Base-by-base conservation (phyloP, 1,139 yeast species). In the Groenewaldozyma auringiensis region DNA sequence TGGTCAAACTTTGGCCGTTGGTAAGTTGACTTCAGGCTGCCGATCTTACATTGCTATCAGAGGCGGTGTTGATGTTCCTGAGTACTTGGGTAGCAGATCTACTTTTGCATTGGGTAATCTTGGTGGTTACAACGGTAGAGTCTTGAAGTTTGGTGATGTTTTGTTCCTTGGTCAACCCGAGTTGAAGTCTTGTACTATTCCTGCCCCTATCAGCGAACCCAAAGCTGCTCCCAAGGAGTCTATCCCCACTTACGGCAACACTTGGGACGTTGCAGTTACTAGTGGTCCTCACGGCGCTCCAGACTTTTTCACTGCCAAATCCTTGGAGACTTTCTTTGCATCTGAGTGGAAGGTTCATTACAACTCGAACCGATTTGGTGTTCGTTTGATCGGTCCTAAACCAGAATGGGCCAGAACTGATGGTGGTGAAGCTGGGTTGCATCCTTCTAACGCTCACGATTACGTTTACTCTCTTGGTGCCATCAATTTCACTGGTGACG, bases 271-370 rank as follows among this genome's bases (percentile, higher is more conserved):
- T 52, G 96, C 89, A 58, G 96, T 88, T 41, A 86, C 95, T 21
- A 83, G 94, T 66, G 98, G 97, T 46, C 97, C 97, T 27, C 97
- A 92, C 63, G 97, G 97, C 1, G 79, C 96, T 6, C 97, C 97
- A 21, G 97, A 92, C 64, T 87, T 88, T 66, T 89, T 92, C 72
- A 75, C 77, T 49, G 66, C 73, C n/a, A 95, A 84, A 59, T 78
- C 85, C 13, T 78, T 87, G 33, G 71, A 74, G 33, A 83, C 81
- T 46, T 88, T 92, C 67, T 87, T 89, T 62, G 59, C 71, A 3
- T 75, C 79, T 44, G 77, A 78, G 52, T 89, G 97, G 97, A 89
- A 88, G 66, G 89, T 89, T 41, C 97, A 92, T 64, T 92, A 92
- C 72, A 92, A 92, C 68, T 88, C 96, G 36, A 92, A 92, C 68